phyloP scores from a whole-genome alignment of 805 yeast species.

The Sporopachydermia quercuum region DNA sequence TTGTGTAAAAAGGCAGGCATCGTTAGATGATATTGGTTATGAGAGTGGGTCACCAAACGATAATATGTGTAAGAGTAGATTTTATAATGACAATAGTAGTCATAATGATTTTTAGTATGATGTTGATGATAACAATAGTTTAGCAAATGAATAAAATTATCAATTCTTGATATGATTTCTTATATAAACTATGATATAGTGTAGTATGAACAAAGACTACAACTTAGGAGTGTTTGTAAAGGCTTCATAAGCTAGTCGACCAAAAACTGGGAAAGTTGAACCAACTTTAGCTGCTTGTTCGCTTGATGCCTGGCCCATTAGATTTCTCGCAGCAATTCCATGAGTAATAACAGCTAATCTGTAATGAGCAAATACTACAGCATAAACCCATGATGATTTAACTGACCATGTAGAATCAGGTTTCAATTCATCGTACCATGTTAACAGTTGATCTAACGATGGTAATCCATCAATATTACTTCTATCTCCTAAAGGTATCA shows the following conservation, averaged over 20 bases:
- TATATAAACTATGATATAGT: too few species aligned
- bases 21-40: too few species aligned
- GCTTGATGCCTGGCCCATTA: conserved; percentile 37
- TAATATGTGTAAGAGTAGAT: too few species aligned
- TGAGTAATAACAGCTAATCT: conserved; percentile 43
- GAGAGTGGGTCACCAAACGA: too few species aligned
- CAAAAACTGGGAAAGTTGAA: conserved; percentile 16
- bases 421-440: conserved; percentile 11
- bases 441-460: conserved; percentile 19
- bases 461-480: not conserved
- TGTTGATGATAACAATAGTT: too few species aligned
- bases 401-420: conserved; percentile 14
- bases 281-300: conserved; percentile 32
- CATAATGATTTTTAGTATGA: too few species aligned
- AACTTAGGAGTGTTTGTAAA: too few species aligned
- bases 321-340: conserved; percentile 43
- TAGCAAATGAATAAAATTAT: too few species aligned
- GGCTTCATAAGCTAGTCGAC: conserved; percentile 13
- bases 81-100: too few species aligned
- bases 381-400: conserved; percentile 32
- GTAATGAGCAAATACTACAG: conserved; percentile 39
- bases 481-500: not conserved
- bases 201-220: too few species aligned
- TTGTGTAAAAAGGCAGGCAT: conserved; percentile 75
- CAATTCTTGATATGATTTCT: too few species aligned